Base-by-base conservation (phyloP, 2,329 filamentous ascomycete genomes). In the Fusarium sp. region DNA sequence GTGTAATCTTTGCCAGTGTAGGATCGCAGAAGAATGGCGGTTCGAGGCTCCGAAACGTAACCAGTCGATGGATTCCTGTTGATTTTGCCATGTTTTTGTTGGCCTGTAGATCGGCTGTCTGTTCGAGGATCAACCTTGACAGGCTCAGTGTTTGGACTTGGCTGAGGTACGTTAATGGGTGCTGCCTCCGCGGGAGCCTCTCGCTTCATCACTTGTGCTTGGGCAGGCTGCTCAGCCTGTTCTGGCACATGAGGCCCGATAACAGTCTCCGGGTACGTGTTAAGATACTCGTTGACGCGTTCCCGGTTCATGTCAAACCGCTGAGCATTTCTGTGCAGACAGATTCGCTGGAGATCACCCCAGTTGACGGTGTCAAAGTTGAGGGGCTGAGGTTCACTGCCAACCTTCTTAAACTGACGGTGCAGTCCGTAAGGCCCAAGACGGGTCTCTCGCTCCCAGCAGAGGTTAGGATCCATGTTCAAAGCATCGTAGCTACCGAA, bases 1-100 rank as follows among this genome's bases (percentile, higher is more conserved):
- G 88, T 91, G 74, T 93, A 97, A 26, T 85, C 75, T 73, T 91
- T 92, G 53, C 87, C 89, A 29, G 85, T 87, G 80, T 90, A 94
- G 0, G 91, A 89, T 34, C 92, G 87, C 34, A 96, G 82, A 6
- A 97, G 76, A 9, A 96, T 76, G 2, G 90, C 92, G 0, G 91
- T 93, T 32, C 92, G 84, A 3, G 77, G 72, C 69, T 85, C 82
- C 2, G 73, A 67, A 38, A 64, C 65, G 46, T 68, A 70, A 15
- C 59, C 63, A 11, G 53, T 63, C 24, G 58, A 38, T n/a, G 53
- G 58, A 26, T 63, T 66, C 22, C 32, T 59, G 10, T 40, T 48
- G 15, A 32, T 53, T 55, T 65, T 58, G 48, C 29, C 59, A 25
- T 41, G 53, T 12, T 57, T 57, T 8, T 57, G 43, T 7, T 48